phyloP scores from a whole-genome alignment of 2,329 filamentous ascomycete genomes.

The Teratosphaeria gauchensis region DNA sequence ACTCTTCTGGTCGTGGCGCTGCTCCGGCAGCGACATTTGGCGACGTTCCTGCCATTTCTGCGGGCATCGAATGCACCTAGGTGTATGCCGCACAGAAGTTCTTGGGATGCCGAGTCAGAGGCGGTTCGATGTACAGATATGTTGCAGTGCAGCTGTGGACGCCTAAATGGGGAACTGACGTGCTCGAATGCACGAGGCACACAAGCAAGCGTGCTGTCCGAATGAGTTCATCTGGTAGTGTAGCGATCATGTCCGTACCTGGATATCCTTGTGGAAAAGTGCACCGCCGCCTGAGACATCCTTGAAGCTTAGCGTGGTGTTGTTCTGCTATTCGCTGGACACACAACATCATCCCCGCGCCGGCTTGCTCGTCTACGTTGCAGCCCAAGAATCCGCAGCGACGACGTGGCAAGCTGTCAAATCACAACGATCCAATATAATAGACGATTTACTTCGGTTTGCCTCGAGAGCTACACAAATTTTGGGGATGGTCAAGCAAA shows the following conservation, averaged over 20 bases:
- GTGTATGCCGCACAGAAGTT: not conserved
- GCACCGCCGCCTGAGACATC: not conserved
- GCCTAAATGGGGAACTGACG: not conserved
- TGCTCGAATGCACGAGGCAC: not conserved
- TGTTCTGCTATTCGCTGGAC: not conserved
- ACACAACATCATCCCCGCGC: not conserved
- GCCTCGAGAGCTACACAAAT: not conserved
- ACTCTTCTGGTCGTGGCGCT: not conserved
- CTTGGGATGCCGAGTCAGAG: not conserved
- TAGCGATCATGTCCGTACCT: not conserved
- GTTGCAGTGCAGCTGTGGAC: not conserved
- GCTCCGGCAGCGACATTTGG: not conserved
- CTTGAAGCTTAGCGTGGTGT: not conserved
- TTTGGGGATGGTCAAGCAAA: not conserved
- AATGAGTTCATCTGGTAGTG: not conserved
- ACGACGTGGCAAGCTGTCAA: not conserved
- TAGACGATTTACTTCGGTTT: not conserved
- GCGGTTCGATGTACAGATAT: not conserved
- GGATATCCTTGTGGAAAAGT: not conserved
- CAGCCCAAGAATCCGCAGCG: not conserved
- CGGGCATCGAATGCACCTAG: not conserved
- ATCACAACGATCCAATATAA: not conserved
- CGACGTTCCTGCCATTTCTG: not conserved
- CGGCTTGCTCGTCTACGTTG: not conserved
- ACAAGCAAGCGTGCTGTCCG: not conserved